Percentiles rank a stretch among this genome's conserved stretches.
phyloP scores from a whole-genome alignment of 2,329 filamentous ascomycete genomes.

The Penicillium sp. region DNA sequence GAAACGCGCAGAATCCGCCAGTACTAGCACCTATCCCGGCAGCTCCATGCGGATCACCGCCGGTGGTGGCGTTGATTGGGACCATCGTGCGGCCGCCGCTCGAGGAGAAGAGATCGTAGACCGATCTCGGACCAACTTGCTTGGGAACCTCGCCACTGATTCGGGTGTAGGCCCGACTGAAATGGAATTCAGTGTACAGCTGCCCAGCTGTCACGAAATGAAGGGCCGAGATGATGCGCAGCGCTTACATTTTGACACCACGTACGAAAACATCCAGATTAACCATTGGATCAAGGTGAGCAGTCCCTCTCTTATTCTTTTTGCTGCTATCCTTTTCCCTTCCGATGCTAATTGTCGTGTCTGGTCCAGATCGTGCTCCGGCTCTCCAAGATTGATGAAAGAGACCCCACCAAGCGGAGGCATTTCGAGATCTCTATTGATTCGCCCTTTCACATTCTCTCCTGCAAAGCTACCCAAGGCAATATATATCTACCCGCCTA shows the following conservation, averaged over 20 bases:
- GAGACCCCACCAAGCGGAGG: conserved; percentile 72
- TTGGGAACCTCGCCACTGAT: conserved; percentile 77
- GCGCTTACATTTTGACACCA: conserved; percentile 81
- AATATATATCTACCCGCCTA: conserved; percentile 86
- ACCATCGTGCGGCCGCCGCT: conserved; percentile 56
- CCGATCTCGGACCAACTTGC: conserved; percentile 63
- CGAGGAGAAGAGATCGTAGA: conserved; percentile 55
- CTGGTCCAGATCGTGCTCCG: conserved; percentile 90
- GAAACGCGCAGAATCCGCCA: conserved; percentile 75
- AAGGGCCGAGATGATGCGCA: conserved; percentile 63
- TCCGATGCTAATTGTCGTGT: conserved; percentile 14
- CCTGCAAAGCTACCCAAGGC: conserved; percentile 86
- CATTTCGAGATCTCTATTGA: conserved; percentile 97
- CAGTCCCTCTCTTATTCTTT: conserved; percentile 2
- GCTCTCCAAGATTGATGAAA: conserved; percentile 76
- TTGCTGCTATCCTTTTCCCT: background rate
- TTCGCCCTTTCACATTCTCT: conserved; percentile 88
- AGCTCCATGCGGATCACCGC: conserved; percentile 74
- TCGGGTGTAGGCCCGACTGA: conserved; percentile 81
- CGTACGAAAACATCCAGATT: conserved; percentile 89
- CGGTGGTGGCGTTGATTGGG: conserved; percentile 73
- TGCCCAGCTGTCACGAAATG: conserved; percentile 86
- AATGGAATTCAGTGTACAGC: conserved; percentile 89
- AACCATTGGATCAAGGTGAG: conserved; percentile 94
- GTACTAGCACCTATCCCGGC: conserved; percentile 68